Evolutionary conservation across 1,284 basidiomycete genomes (phyloP).

Genomic region (Somion occarium): DNA sequence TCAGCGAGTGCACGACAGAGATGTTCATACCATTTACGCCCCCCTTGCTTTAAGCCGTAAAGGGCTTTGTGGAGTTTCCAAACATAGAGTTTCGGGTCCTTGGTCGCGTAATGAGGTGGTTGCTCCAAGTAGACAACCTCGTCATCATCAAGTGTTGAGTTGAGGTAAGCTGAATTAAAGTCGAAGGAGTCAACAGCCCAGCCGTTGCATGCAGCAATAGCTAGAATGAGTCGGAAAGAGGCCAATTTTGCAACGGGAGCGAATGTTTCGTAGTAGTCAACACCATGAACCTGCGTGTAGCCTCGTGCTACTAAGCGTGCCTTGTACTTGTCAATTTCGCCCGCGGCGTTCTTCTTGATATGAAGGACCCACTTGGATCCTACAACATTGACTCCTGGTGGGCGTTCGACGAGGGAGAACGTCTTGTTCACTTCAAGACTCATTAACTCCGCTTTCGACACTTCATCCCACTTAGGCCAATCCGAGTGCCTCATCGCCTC

Average conservation of each 20-base stretch:
- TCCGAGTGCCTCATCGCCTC: neutral
- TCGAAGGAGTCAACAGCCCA: conserved; percentile 27
- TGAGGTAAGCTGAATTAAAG: conserved; percentile 28
- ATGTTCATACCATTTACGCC: no score
- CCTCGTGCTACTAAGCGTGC: conserved; percentile 32
- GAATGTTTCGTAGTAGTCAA: no score
- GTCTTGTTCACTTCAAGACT: conserved; percentile 1
- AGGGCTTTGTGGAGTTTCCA: conserved; percentile 13
- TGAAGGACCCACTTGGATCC: no score
- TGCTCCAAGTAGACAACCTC: conserved; percentile 33
- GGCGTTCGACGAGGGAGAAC: no score
- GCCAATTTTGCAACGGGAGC: conserved; percentile 25
- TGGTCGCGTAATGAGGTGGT: conserved; percentile 14
- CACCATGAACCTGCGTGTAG: conserved; percentile 27
- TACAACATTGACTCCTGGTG: no score
- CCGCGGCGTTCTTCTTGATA: no score
- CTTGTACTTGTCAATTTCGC: conserved; percentile 30
- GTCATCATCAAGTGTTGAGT: conserved; percentile 27
- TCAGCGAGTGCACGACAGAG: no score
- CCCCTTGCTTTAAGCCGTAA: conserved; percentile 25
- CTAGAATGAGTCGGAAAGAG: conserved; percentile 23
- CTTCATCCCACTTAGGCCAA: neutral
- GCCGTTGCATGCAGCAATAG: conserved; percentile 21
- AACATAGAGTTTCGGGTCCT: neutral
- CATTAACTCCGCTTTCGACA: neutral